Evolutionary conservation across 306 rosid genomes (phyloP), one percentile per base, ranked within the genome.

Genomic region (Dicorynia guianensis): DNA sequence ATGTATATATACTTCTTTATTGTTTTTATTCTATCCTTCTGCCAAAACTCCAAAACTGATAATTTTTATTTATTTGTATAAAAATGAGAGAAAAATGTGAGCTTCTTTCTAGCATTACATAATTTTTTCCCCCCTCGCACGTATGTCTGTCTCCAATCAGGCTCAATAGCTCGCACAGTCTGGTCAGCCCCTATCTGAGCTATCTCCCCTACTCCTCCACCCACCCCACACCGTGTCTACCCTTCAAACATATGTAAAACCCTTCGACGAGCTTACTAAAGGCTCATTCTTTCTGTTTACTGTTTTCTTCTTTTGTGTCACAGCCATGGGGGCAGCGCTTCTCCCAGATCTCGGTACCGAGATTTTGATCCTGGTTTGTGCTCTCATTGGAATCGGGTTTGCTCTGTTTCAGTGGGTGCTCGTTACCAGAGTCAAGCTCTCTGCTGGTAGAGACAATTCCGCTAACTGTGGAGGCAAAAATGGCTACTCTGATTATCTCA

Each of bases 261-360:
- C 85, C 75, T 67, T 49, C 0, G 30, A 4, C 34, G 58, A 75
- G 3, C 59, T n/a, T 46, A 67, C 33, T 44, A 18, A 20, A 8
- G 35, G 11, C 25, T 12, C 60, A 17, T 40, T 10, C 30, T 25
- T 25, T 25, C 30, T 25, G 30, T 25, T 25, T 2, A 25, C 1
- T 25, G 30, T 25, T 25, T 25, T 25, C 1, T 25, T 25, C 7
- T 40, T 34, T 13, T 0, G 60, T 46, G 35, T 0, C 54, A 1
- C 15, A 11, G 72, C 76, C 73, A 95, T 95, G 98, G 96, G 88
- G 62, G 82, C 79, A 64, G 19, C 80, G 47, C 36, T 95, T 63
- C 90, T 95, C 68, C 89, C 97, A 71, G 97, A 87, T 90, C 90
- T 95, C 80, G 96, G 85, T 0, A 57, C 97, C 11, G 87, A 95